A percentile compares a stretch with the other conserved stretches of the same genome.
Evolutionary conservation across 2,329 filamentous ascomycete species (phyloP).

Genomic region (Alternaria burnsii): DNA sequence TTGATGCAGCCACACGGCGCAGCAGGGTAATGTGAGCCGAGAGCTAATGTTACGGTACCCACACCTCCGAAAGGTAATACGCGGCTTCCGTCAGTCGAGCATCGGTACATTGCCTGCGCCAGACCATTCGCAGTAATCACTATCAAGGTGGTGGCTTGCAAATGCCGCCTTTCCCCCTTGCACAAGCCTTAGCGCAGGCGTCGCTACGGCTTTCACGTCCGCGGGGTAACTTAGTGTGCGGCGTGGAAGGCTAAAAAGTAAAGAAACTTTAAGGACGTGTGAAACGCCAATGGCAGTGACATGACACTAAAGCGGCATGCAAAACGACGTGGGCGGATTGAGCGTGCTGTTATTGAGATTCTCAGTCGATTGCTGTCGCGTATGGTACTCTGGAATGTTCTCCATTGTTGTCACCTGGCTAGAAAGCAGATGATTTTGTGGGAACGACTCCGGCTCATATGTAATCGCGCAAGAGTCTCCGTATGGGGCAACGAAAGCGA

Average conservation of each 20-base stretch:
- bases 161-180: constrained; percentile 15
- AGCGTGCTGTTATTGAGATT: constrained; percentile 14
- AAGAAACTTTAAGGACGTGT: constrained; percentile 8
- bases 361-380: constrained; percentile 21
- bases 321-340: constrained; percentile 10
- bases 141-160: constrained; percentile 14
- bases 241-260: constrained; percentile 17
- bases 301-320: constrained; percentile 15
- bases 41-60: constrained; percentile 4
- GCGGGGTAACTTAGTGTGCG: constrained; percentile 21
- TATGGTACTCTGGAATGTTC: constrained; percentile 16
- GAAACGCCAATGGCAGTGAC: constrained; percentile 8
- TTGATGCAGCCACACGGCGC: constrained; percentile 20
- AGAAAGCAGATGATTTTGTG: background rate
- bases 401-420: background rate
- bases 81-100: constrained; percentile 22
- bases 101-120: constrained; percentile 22
- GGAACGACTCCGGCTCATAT: background rate
- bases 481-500: constrained; percentile 9
- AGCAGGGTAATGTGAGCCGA: constrained; percentile 14
- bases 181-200: constrained; percentile 12
- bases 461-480: background rate
- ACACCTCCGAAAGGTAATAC: constrained; percentile 10
- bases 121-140: constrained; percentile 15
- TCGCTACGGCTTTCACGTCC: constrained; percentile 8